These are phyloP conservation scores for Solanum corneliomulleri DNA, from an alignment of 257 asterid species.

Conservation along the genomic window DNA sequence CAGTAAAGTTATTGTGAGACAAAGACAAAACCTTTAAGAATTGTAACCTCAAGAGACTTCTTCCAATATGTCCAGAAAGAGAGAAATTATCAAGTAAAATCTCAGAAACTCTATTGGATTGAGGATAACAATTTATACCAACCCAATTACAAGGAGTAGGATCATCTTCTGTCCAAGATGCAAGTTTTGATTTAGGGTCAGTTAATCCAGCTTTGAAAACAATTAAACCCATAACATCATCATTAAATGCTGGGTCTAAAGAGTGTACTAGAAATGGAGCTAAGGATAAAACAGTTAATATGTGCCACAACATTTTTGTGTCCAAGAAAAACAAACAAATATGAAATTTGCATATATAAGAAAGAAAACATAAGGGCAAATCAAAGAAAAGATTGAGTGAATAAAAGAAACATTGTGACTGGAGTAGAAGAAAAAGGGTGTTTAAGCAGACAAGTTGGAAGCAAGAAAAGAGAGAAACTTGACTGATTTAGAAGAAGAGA, in stretches of 20 bases:
- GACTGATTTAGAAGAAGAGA: neutral
- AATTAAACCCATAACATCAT: constrained; percentile 74
- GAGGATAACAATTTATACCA: constrained; percentile 54
- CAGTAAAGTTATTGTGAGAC: constrained; percentile 58
- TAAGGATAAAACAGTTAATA: constrained; percentile 14
- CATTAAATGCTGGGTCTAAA: constrained; percentile 55
- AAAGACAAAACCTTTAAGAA: constrained; percentile 38
- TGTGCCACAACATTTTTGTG: constrained; percentile 14
- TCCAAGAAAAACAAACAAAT: neutral
- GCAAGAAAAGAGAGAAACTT: neutral
- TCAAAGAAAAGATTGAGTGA: neutral
- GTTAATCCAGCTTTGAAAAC: constrained; percentile 57
- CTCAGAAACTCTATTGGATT: constrained; percentile 48
- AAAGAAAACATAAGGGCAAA: neutral
- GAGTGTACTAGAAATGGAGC: constrained; percentile 19
- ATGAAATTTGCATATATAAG: neutral
- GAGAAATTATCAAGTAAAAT: constrained; percentile 41
- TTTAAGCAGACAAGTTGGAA: too few species aligned
- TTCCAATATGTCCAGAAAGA: constrained; percentile 64
- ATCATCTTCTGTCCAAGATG: constrained; percentile 74
- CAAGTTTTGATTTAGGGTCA: constrained; percentile 53
- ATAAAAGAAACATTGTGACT: neutral
- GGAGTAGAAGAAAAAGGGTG: too few species aligned
- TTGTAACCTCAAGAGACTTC: constrained; percentile 43
- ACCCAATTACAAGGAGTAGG: constrained; percentile 59